Base-by-base conservation (phyloP, 1,284 basidiomycete genomes). In the Leccinum angustisporum region DNA sequence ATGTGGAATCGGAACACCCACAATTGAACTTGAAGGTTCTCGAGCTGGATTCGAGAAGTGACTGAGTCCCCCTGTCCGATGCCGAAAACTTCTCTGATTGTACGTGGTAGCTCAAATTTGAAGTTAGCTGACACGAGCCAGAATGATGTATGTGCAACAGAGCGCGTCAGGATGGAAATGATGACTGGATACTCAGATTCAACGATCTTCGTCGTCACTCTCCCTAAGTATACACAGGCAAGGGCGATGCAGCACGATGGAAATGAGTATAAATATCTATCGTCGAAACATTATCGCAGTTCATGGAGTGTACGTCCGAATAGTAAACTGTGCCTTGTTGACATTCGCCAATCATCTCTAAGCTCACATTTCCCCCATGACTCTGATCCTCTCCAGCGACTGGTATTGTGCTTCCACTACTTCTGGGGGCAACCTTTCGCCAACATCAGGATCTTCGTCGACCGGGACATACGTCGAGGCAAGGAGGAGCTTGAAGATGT, bases 371-470 rank as follows among this genome's bases (percentile, higher is more conserved):
- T 1, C 53, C 9, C 59, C 63, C 60, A 63, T 43, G 4, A 8
- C 27, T 56, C 68, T 65, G 1, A 70, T 68, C 43, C 27, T 58
- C 16, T 67, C 68, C n/a, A 73, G 5, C 18, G 50, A 62, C 9
- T 14, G 30, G 18, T 61, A 63, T 57, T 65, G 72, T 1, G 57
- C 58, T 43, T 30, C 54, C 18, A 72, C 54, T 6, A 64, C 66
- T 46, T 59, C 38, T 3, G 62, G 21, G 16, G 69, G 50, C 1
- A 51, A 36, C 52, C 69, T 65, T 46, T 69, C 63, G 1, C 58
- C 30, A 4, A 67, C 4, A 51, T 64, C 59, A n/a, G 72, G 72
- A 34, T 73, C 69, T 14, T 71, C 69, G 16, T 68, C 67, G 4
- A 40, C 4, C 0, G 69, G 60, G 11, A 70, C 48, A 6, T 62